A percentile compares a stretch with the other conserved stretches of the same genome.
Evolutionary conservation across 1,139 yeast genomes (phyloP).

Genomic region (Candida sp.): DNA sequence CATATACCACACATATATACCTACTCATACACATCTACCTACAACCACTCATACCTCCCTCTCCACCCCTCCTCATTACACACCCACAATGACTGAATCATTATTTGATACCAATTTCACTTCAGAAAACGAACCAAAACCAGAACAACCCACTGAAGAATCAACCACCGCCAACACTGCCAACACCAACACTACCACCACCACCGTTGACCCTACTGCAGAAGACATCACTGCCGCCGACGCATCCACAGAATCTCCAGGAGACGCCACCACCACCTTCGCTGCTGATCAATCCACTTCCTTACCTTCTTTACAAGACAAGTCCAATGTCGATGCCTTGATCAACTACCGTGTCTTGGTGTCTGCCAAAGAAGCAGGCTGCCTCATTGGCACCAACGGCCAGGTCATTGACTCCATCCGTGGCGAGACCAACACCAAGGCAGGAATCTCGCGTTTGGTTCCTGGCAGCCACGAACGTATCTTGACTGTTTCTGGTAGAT

Average conservation of each 20-base stretch:
- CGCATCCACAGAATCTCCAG: neutral
- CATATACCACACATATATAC: neutral
- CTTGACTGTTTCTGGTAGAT: constrained; percentile 79
- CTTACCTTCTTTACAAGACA: constrained; percentile 35
- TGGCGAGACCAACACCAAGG: constrained; percentile 80
- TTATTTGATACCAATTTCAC: constrained; percentile 44
- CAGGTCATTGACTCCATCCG: constrained; percentile 79
- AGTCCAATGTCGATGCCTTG: constrained; percentile 37
- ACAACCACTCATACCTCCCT: no score
- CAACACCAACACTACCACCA: constrained; percentile 6
- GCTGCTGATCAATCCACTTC: constrained; percentile 18
- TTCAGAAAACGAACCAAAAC: constrained; percentile 22
- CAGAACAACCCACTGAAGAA: constrained; percentile 7
- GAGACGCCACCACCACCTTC: constrained; percentile 3
- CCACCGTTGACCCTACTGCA: neutral
- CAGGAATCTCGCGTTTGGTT: constrained; percentile 85
- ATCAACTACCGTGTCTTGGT: constrained; percentile 73
- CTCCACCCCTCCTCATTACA: neutral
- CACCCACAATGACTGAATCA: constrained; percentile 39
- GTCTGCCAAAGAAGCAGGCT: constrained; percentile 89
- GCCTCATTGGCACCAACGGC: constrained; percentile 89
- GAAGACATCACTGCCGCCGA: neutral
- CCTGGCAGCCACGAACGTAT: constrained; percentile 88
- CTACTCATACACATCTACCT: neutral
- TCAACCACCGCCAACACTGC: neutral